Base-by-base conservation (phyloP, 2,329 filamentous ascomycete genomes). In the Neofusicoccum parvum region DNA sequence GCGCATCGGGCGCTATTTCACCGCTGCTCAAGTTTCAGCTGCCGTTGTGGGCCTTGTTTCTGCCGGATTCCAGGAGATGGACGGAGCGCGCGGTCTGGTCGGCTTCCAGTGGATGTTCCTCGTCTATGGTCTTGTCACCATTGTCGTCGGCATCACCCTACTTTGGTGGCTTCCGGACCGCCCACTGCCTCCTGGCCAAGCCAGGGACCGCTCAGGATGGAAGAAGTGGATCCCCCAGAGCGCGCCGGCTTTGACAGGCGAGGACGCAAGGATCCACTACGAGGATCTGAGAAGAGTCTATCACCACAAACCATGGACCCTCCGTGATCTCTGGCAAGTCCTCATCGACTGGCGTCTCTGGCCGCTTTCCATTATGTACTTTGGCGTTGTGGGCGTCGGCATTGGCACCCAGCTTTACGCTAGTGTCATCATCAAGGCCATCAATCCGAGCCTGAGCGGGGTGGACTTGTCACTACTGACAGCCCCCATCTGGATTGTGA, bases 21-120 rank as follows among this genome's bases (percentile, higher is more conserved):
- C 92, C 1, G 93, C 93, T 0, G 87, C 92, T 0, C 93, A 97
- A 75, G 87, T 97, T 32, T 96, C 93, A 3, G 93, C 93, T 1
- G 91, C 93, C 0, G 92, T 96, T 0, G 93, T 96, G 2, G 92
- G 93, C 1, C 85, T 97, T 3, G 93, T 96, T 5, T 96, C 92
- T 10, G 93, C 93, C 0, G 93, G 92, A 0, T 96, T 97, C 74
- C 93, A 97, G 77, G 82, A 94, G 73, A 96, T 97, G 91, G 92
- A 97, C 72, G 92, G 91, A 0, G 73, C 85, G 0, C 83, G 86
- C 3, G 92, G 92, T 0, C 83, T 96, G 0, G 90, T 92, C 3
- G 93, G 93, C 3, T 94, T 92, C 74, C 89, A 91, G 69, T 95
- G 91, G 91, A 97, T 97, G 93, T 96, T 97, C 74, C 84, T 97